These are phyloP conservation scores for Epicoccum nigrum DNA, from an alignment of 2,329 filamentous ascomycete genomes.

Conservation along the genomic window DNA sequence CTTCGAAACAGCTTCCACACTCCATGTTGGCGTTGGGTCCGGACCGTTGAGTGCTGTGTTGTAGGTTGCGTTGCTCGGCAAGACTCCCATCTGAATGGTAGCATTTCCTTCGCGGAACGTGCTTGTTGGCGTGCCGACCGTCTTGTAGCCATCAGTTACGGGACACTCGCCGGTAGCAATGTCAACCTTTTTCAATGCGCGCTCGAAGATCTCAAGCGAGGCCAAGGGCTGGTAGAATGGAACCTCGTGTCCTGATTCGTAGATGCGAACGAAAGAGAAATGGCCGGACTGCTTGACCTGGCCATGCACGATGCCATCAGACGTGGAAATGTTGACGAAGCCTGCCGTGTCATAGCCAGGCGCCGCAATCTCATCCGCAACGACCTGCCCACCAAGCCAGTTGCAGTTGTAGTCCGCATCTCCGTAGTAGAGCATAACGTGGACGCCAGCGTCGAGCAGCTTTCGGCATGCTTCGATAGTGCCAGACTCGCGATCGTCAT, in stretches of 20 bases:
- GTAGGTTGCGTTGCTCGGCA: constrained; percentile 55
- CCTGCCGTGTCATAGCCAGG: constrained; percentile 54
- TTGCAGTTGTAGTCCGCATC: constrained; percentile 59
- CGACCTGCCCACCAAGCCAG: constrained; percentile 53
- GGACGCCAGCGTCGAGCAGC: constrained; percentile 49
- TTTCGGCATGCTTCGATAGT: constrained; percentile 51
- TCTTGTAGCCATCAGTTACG: constrained; percentile 37
- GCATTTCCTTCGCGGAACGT: constrained; percentile 52
- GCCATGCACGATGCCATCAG: constrained; percentile 57
- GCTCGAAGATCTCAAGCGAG: constrained; percentile 57
- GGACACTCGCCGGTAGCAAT: constrained; percentile 56
- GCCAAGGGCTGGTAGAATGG: constrained; percentile 62
- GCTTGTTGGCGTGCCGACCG: constrained; percentile 44
- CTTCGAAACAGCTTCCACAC: constrained; percentile 19
- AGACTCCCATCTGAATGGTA: constrained; percentile 54
- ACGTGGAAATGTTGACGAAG: constrained; percentile 55
- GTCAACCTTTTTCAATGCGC: constrained; percentile 56
- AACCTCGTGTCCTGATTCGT: constrained; percentile 57
- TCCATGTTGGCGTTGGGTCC: constrained; percentile 45
- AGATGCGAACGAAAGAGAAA: constrained; percentile 59
- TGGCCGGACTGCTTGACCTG: constrained; percentile 59
- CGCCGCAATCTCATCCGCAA: constrained; percentile 50
- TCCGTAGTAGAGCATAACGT: constrained; percentile 53
- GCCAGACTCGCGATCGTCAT: constrained; percentile 55
- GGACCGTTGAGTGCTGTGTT: constrained; percentile 53